A percentile compares a stretch with the other conserved stretches of the same genome.
Evolutionary conservation across 2,329 filamentous ascomycete species (phyloP).

Genomic region (Penicillium digitatum): DNA sequence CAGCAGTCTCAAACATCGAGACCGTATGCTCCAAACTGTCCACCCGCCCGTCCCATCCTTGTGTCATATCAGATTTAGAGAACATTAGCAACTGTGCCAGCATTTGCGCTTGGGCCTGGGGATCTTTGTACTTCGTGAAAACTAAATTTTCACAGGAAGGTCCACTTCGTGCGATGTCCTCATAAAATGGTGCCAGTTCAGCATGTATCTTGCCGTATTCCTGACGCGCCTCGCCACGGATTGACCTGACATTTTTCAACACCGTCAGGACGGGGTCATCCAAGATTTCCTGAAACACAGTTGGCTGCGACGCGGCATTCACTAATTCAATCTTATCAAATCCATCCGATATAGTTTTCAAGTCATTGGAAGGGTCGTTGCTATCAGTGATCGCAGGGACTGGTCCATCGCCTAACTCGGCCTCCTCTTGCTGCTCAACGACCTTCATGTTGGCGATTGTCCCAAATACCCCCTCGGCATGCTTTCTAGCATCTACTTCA

Average conservation of each 20-base stretch:
- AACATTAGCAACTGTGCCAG: constrained; percentile 76
- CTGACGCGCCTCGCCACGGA: constrained; percentile 77
- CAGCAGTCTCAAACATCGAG: constrained; percentile 82
- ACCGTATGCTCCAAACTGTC: constrained; percentile 71
- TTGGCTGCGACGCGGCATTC: constrained; percentile 30
- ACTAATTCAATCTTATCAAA: constrained; percentile 72
- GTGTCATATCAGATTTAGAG: constrained; percentile 71
- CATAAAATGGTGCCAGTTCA: constrained; percentile 84
- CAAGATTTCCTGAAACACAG: constrained; percentile 46
- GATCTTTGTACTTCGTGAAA: constrained; percentile 82
- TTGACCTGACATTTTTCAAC: constrained; percentile 67
- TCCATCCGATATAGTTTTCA: constrained; percentile 56
- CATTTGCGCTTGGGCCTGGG: constrained; percentile 86
- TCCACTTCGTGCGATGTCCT: constrained; percentile 69
- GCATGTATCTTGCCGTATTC: constrained; percentile 90
- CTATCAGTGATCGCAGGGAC: constrained; percentile 16
- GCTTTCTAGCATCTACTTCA: constrained; percentile 74
- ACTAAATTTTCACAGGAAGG: constrained; percentile 72
- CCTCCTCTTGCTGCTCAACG: constrained; percentile 27
- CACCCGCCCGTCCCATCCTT: constrained; percentile 67
- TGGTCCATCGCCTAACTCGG: constrained; percentile 14
- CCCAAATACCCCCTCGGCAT: constrained; percentile 66
- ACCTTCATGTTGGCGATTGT: constrained; percentile 28
- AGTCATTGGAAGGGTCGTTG: constrained; percentile 16
- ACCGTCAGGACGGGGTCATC: constrained; percentile 64